Percentiles rank a stretch among this genome's conserved stretches.
Conservation (phyloP, 495 filamentous ascomycete genomes). For the Cercophora newfieldiana region DNA sequence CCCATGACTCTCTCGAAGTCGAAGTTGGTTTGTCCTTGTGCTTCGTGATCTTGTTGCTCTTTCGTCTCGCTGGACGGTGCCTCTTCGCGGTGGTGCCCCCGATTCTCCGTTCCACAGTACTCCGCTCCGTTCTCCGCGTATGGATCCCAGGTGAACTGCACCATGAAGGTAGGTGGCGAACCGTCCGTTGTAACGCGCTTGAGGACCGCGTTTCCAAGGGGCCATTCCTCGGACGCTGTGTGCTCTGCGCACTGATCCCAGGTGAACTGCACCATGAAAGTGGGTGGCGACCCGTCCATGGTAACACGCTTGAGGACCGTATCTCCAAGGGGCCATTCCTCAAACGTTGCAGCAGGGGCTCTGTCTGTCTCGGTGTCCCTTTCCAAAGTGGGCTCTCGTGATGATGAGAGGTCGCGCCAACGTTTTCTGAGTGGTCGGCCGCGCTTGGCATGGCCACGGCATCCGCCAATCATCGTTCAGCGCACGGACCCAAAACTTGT, state of each 20-base stretch:
- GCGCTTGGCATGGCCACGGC: neutral
- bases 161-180: too few species aligned
- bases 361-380: slow-evolving; percentile 4
- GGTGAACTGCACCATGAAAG: too few species aligned
- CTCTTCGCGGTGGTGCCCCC: slow-evolving; percentile 4
- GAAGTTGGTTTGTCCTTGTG: slow-evolving; percentile 7
- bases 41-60: slow-evolving; percentile 10
- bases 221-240: slow-evolving; percentile 13
- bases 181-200: slow-evolving; percentile 16
- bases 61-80: slow-evolving; percentile 25
- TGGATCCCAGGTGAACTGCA: too few species aligned
- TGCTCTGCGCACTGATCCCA: neutral
- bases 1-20: neutral
- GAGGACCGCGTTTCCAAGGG: slow-evolving; percentile 15
- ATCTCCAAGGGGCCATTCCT: too few species aligned
- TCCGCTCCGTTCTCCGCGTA: neutral
- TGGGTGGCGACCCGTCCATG: neutral
- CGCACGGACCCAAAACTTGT: slow-evolving; percentile 13
- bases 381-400: slow-evolving; percentile 1
- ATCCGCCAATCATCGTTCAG: slow-evolving; percentile 11
- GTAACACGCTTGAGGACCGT: slow-evolving; percentile 16
- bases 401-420: too few species aligned
- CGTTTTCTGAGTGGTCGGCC: slow-evolving; percentile 18
- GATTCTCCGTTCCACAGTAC: slow-evolving; percentile 5
- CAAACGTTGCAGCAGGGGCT: slow-evolving; percentile 12